phyloP scores from a whole-genome alignment of 2,329 filamentous ascomycete genomes.

The Claviceps quebecensis region DNA sequence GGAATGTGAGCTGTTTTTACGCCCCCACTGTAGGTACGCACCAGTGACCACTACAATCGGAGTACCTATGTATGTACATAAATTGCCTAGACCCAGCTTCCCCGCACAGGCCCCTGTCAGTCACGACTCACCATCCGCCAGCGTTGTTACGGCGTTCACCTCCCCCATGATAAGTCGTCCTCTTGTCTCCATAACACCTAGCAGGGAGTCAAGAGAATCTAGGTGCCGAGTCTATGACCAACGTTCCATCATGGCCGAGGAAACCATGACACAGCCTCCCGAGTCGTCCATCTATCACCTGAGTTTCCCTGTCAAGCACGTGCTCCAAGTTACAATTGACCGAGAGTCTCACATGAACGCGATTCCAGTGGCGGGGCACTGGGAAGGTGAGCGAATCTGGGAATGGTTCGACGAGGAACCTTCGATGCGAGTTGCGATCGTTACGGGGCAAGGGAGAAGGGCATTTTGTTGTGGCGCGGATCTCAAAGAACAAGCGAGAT shows the following conservation, averaged over 20 bases:
- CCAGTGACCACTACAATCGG: no score
- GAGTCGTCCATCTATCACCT: conserved; percentile 15
- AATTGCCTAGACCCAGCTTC: neutral
- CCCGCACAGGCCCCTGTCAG: neutral
- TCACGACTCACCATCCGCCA: neutral
- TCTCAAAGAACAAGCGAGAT: conserved; percentile 30
- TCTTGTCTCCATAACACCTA: neutral
- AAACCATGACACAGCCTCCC: conserved; percentile 8
- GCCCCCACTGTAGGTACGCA: no score
- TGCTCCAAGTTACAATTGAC: conserved; percentile 39
- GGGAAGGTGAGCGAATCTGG: conserved; percentile 33
- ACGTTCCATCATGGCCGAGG: conserved; percentile 4
- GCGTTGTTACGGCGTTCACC: no score
- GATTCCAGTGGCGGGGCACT: conserved; percentile 27
- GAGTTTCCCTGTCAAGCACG: conserved; percentile 29
- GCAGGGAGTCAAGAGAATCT: neutral
- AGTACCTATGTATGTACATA: no score
- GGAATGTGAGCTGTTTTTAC: no score
- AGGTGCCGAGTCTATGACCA: neutral
- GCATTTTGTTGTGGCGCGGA: conserved; percentile 43
- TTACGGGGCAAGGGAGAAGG: conserved; percentile 36
- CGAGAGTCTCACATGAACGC: conserved; percentile 34
- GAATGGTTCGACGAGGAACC: conserved; percentile 40
- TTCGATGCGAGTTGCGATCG: conserved; percentile 29
- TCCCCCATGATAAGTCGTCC: no score